phyloP scores from a whole-genome alignment of 1,139 yeast species.

The Blastobotrys niveus region DNA sequence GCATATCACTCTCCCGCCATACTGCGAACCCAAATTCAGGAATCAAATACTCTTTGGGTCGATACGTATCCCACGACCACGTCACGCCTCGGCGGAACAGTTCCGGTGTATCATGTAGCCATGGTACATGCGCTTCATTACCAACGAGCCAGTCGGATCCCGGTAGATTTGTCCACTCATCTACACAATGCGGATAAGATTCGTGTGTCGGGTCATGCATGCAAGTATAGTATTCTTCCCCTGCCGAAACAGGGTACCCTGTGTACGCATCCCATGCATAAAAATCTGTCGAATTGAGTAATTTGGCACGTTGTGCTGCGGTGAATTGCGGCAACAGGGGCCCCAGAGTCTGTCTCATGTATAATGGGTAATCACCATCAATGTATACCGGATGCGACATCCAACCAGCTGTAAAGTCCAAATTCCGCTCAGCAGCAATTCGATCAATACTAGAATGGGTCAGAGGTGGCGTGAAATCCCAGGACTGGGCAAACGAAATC shows the following conservation, averaged over 20 bases:
- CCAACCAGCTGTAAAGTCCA: conserved; percentile 32
- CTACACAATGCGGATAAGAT: conserved; percentile 23
- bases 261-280: conserved; percentile 39
- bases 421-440: conserved; percentile 31
- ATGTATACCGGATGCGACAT: conserved; percentile 35
- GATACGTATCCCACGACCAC: conserved; percentile 27
- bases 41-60: conserved; percentile 25
- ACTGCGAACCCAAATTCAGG: conserved; percentile 39
- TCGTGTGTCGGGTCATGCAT: conserved; percentile 19
- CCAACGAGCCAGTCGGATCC: conserved; percentile 35
- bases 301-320: conserved; percentile 28
- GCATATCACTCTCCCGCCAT: conserved; percentile 33
- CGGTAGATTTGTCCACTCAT: conserved; percentile 20
- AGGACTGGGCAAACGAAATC: conserved; percentile 28
- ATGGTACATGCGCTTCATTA: conserved; percentile 28
- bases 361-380: conserved; percentile 35
- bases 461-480: conserved; percentile 27
- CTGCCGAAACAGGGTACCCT: conserved; percentile 29
- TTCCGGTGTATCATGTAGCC: conserved; percentile 26
- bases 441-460: conserved; percentile 19
- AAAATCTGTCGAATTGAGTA: conserved; percentile 33
- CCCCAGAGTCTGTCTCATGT: conserved; percentile 27
- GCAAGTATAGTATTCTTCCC: conserved; percentile 30
- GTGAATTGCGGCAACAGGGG: conserved; percentile 28
- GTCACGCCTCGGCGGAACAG: conserved; percentile 23